Base-by-base conservation (phyloP, 805 yeast species). In the Wickerhamiella dianesei region DNA sequence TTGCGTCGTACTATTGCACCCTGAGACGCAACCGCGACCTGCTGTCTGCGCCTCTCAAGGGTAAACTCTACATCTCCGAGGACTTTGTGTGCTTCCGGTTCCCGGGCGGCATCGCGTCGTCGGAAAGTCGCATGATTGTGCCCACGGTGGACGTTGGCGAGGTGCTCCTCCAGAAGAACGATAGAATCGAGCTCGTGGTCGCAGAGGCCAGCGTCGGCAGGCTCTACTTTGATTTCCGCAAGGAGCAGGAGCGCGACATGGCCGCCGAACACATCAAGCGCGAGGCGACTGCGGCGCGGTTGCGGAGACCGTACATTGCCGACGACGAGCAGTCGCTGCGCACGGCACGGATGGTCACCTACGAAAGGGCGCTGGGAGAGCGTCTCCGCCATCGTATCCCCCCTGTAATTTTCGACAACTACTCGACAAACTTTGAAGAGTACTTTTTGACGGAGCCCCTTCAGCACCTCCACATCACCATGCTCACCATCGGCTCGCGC, bases 401-500 rank as follows among this genome's bases (percentile, higher is more conserved):
- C 13, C 60, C 61, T 0, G 44, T 58, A 36, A 39, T 58, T 21
- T 45, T 57, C 37, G 59, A 58, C 35, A 58, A 58, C 1, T 25
- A 39, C 3, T 42, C 49, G 35, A 41, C 48, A 14, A 54, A 53
- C 35, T 37, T 21, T 18, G 43, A 49, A 9, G 55, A 55, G 25
- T 45, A 48, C 4, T 50, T 56, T 43, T n/a, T 53, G 41, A 64
- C 76, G 29, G 70, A 67, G 48, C 82, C 94, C 0, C 59, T 69
- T 1, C 70, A 74, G 44, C 63, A 76, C 2, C 73, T 72, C 55
- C 73, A 71, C 22, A 74, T 88, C 57, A 79, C 82, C 0, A 65
- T 86, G 43, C 64, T 89, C 48, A 89, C 96, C 0, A 89, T 89
- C 56, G 97, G 97, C 0, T 86, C 96, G 0, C 72, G 97, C 49